phyloP scores from a whole-genome alignment of 805 yeast genomes.

The Metschnikowia bowlesiae region DNA sequence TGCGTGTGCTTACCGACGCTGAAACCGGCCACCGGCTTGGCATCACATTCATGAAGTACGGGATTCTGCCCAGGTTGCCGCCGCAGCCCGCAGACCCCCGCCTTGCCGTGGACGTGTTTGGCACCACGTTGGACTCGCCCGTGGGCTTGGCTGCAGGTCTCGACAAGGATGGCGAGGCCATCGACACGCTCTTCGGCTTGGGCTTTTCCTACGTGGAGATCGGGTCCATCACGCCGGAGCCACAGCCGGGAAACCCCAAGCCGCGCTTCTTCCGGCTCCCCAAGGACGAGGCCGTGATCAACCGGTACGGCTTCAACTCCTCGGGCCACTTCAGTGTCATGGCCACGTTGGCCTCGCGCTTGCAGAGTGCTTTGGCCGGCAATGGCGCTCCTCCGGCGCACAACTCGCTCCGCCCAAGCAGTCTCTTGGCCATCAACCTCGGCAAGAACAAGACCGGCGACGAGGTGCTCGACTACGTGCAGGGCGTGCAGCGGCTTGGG shows the following conservation, averaged over 20 bases:
- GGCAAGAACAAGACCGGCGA: slow-evolving; percentile 94
- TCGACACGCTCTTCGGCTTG: slow-evolving; percentile 68
- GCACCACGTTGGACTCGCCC: slow-evolving; percentile 65
- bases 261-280: slow-evolving; percentile 88
- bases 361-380: slow-evolving; percentile 18
- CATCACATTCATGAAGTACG: slow-evolving; percentile 61
- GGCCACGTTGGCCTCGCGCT: slow-evolving; percentile 62
- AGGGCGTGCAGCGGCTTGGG: slow-evolving; percentile 80
- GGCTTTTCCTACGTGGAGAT: slow-evolving; percentile 92
- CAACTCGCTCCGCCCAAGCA: slow-evolving; percentile 57
- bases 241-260: slow-evolving; percentile 92
- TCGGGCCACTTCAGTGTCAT: slow-evolving; percentile 76
- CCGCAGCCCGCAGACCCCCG: slow-evolving; percentile 42
- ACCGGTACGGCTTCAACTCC: slow-evolving; percentile 93
- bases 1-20: slow-evolving; percentile 69
- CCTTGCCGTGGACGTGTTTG: slow-evolving; percentile 62
- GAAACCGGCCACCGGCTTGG: slow-evolving; percentile 83
- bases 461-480: slow-evolving; percentile 78
- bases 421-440: slow-evolving; percentile 73
- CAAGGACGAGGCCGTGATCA: slow-evolving; percentile 84
- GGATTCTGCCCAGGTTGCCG: slow-evolving; percentile 55
- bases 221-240: slow-evolving; percentile 87
- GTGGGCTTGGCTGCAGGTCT: slow-evolving; percentile 94
- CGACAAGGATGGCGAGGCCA: slow-evolving; percentile 89
- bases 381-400: slow-evolving; percentile 35